These are phyloP conservation scores for Boletus pseudo-olivaceus DNA, from an alignment of 768 basidiomycete species.

Conservation along the genomic window DNA sequence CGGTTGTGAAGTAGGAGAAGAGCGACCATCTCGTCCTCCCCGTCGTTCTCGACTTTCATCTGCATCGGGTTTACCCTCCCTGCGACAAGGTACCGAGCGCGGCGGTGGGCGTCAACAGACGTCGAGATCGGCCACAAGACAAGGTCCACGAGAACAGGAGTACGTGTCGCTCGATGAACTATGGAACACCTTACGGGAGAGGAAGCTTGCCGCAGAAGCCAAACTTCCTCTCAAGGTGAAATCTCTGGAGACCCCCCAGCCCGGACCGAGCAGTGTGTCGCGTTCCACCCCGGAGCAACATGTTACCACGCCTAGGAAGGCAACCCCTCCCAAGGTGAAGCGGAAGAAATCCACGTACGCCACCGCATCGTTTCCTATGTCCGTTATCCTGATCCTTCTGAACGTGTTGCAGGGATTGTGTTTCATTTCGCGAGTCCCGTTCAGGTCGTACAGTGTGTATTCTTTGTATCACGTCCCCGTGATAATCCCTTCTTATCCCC, in stretches of 20 bases:
- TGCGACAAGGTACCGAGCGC: conserved; percentile 17
- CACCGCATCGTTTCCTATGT: conserved; percentile 5
- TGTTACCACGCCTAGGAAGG: conserved; percentile 23
- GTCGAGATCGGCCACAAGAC: conserved; percentile 11
- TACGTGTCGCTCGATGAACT: conserved; percentile 47
- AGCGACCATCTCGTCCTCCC: conserved; percentile 13
- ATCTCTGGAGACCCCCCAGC: conserved; percentile 48
- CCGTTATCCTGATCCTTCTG: conserved; percentile 13
- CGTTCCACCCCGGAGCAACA: conserved; percentile 25
- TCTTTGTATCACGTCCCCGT: conserved; percentile 11
- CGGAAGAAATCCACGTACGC: conserved; percentile 65
- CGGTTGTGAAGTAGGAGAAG: conserved; percentile 22
- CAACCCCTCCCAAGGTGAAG: conserved; percentile 42
- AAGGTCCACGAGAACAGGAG: conserved; percentile 23
- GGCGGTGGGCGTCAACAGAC: conserved; percentile 20
- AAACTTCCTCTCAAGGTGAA: conserved; percentile 67
- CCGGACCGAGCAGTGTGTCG: conserved; percentile 20
- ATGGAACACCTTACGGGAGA: conserved; percentile 63
- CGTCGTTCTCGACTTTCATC: conserved; percentile 24
- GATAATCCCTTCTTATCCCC: conserved; percentile 22
- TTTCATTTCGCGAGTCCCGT: conserved; percentile 65
- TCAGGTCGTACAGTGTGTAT: conserved; percentile 54
- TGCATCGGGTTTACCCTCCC: conserved; percentile 8
- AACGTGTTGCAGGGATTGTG: conserved; percentile 39
- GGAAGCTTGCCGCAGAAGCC: conserved; percentile 65